Base-by-base conservation (phyloP, 768 basidiomycete species). In the Cantharellus anzutake region DNA sequence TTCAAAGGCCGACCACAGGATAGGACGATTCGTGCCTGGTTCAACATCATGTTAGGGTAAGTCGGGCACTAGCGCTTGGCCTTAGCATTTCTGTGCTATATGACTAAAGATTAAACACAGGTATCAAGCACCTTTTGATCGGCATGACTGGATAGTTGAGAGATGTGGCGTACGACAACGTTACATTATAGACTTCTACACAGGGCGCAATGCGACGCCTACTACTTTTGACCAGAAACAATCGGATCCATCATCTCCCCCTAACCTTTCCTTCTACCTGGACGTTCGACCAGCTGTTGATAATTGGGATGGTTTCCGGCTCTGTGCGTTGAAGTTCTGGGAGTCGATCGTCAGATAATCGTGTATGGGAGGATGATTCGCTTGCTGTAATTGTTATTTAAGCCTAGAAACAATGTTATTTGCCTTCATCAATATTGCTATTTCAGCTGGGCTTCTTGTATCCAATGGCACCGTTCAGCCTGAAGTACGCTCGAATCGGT, bases 151-250 rank as follows among this genome's bases (percentile, higher is more conserved):
- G 96, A 70, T 89, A 56, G 82, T 99, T 56, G 91, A 96, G 70
- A 82, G 94, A 41, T 96, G 93, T 68, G 94, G 92, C 3, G 80
- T 79, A 4, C 81, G 80, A 60, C 76, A 91, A 68, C 83, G 94
- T 57, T 99, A 99, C 73, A 81, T 99, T 61, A 96, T 99, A 66
- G 96, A 99, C 72, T 99, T 98, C 71, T 99, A 99, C 73, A 86
- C 87, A 2, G 94, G 94, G 16, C 80, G 80, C 41, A 41, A 51
- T 42, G 73, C 70, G 51, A 66, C 73, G 35, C 73, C 70, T n/a
- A 16, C 57, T 61, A 29, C 20, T 29, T 29, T 29, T 29, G 20
- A 29, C 20, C 66, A 29, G 63, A 58, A 3, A 63, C 63, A 61
- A 59, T 29, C 20, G 20, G 20, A 29, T 29, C 20, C 20, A 29